These are phyloP conservation scores for Scheffersomyces spartinae DNA, from an alignment of 805 yeast species.

Conservation along the genomic window DNA sequence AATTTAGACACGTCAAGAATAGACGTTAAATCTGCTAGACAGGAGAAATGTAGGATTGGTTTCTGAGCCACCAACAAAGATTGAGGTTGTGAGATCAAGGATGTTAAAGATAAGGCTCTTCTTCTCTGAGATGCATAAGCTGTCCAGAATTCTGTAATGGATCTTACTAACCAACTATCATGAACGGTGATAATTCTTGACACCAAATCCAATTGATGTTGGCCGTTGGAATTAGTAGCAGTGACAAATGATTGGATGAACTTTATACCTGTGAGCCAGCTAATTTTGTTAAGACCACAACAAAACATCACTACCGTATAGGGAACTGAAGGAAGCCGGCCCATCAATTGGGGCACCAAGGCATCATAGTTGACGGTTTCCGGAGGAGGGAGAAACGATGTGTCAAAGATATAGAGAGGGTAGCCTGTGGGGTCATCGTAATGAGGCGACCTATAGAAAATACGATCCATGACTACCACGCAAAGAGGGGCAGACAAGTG, in stretches of 20 bases:
- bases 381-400: slow-evolving; percentile 29
- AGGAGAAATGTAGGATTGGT: too few relatives aligned
- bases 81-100: too few relatives aligned
- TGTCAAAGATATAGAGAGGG: slow-evolving; percentile 31
- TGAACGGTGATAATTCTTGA: slow-evolving; percentile 26
- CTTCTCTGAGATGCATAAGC: too few relatives aligned
- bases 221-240: slow-evolving; percentile 11
- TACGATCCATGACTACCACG: slow-evolving; percentile 33
- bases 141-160: slow-evolving; percentile 23
- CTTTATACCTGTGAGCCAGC: slow-evolving; percentile 34
- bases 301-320: slow-evolving; percentile 29
- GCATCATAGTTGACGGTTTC: slow-evolving; percentile 26
- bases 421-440: slow-evolving; percentile 16
- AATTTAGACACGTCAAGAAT: too few relatives aligned
- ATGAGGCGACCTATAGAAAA: slow-evolving; percentile 19
- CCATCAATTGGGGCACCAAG: slow-evolving; percentile 25
- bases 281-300: slow-evolving; percentile 30
- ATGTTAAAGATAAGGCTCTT: too few relatives aligned
- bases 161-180: slow-evolving; percentile 33
- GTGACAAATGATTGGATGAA: slow-evolving; percentile 26
- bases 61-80: too few relatives aligned
- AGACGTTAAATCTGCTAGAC: too few relatives aligned
- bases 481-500: too few relatives aligned
- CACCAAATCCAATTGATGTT: slow-evolving; percentile 17
- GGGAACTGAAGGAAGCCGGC: slow-evolving; percentile 17